Evolutionary conservation across 805 yeast genomes (phyloP).

Genomic region (Jamesozyma hellenica): DNA sequence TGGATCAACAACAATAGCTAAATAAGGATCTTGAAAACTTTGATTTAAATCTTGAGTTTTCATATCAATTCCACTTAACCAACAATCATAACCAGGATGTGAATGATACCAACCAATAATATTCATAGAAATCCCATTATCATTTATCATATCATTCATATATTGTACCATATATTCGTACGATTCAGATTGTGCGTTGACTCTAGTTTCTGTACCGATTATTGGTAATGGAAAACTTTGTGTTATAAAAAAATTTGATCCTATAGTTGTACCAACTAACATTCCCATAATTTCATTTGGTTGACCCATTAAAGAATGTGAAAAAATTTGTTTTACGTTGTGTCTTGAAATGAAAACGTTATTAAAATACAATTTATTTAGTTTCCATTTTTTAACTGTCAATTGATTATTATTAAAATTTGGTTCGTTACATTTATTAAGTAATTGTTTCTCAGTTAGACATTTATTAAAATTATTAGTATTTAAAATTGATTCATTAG

Average conservation of each 20-base stretch:
- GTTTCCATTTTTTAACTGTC: background rate
- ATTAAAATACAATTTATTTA: constrained; percentile 8
- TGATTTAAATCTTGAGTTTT: constrained; percentile 81
- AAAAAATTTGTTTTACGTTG: constrained; percentile 64
- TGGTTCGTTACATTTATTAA: background rate
- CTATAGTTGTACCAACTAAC: constrained; percentile 67
- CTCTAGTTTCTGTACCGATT: constrained; percentile 92
- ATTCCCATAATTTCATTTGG: constrained; percentile 91
- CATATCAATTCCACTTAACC: constrained; percentile 90
- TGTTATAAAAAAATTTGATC: constrained; percentile 50
- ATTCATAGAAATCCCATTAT: constrained; percentile 31
- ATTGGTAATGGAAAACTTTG: constrained; percentile 86
- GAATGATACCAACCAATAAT: constrained; percentile 98
- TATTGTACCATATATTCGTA: constrained; percentile 91
- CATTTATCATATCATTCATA: constrained; percentile 40
- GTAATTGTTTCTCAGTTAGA: background rate
- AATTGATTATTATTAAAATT: background rate
- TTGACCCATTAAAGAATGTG: constrained; percentile 79
- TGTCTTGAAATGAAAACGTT: constrained; percentile 44
- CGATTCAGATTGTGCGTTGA: constrained; percentile 87
- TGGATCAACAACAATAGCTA: constrained; percentile 86
- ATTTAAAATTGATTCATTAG: background rate
- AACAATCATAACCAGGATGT: constrained; percentile 96
- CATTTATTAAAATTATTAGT: background rate
- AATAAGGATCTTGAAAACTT: constrained; percentile 80